These are phyloP conservation scores for Alternaria burnsii DNA, from an alignment of 2,329 filamentous ascomycete genomes.

Conservation along the genomic window DNA sequence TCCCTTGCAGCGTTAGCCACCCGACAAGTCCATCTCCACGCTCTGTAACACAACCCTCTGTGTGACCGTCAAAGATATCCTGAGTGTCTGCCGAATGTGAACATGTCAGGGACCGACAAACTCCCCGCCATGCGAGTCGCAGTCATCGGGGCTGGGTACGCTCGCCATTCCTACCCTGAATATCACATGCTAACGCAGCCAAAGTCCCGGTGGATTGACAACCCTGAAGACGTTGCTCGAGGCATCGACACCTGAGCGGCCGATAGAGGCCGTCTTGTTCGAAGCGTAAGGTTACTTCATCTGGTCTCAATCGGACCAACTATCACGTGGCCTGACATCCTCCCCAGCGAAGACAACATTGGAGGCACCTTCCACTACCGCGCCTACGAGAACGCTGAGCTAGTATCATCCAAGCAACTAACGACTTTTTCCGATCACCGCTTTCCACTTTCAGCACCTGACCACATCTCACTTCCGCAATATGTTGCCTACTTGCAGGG, in stretches of 20 bases:
- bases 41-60: not conserved
- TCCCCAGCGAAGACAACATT: slow-evolving; percentile 49
- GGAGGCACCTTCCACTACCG: slow-evolving; percentile 60
- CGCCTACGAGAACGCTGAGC: slow-evolving; percentile 60
- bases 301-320: not conserved
- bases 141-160: slow-evolving; percentile 42
- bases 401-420: slow-evolving; percentile 61
- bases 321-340: slow-evolving; percentile 16
- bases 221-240: slow-evolving; percentile 44
- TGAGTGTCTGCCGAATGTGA: not conserved
- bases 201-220: slow-evolving; percentile 38
- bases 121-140: slow-evolving; percentile 37
- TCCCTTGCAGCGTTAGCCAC: not conserved
- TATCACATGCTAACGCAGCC: slow-evolving; percentile 6
- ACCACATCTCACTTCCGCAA: slow-evolving; percentile 43
- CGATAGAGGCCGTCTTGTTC: slow-evolving; percentile 57
- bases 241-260: slow-evolving; percentile 40
- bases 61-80: not conserved
- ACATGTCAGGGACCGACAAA: slow-evolving; percentile 22
- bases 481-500: slow-evolving; percentile 43
- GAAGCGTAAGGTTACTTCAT: slow-evolving; percentile 44
- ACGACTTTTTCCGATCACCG: slow-evolving; percentile 62
- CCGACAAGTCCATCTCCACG: not conserved
- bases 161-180: not conserved
- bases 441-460: slow-evolving; percentile 51